Base-by-base conservation (phyloP, 345 rosid species). In the Linum tenue region DNA sequence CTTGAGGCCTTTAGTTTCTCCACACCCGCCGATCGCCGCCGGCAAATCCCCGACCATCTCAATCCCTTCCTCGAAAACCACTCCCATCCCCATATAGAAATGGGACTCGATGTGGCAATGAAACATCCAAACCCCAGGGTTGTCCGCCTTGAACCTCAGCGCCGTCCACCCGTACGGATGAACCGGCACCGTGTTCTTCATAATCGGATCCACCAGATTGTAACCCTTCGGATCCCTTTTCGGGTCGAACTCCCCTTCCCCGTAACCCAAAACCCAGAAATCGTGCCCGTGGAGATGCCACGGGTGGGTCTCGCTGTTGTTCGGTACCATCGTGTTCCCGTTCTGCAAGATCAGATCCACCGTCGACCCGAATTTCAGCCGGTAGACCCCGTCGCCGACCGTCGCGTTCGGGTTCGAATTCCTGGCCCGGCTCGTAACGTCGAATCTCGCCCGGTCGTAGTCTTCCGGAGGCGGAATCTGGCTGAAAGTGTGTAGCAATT, bases 271-370 rank as follows among this genome's bases (percentile, higher is more conserved):
- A 4, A 86, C 92, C 97, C 92, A 90, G 62, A 88, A 90, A 74
- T 88, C 96, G 66, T 88, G 96, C 38, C 96, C 96, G 37, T 88
- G 96, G 2, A 88, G 76, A 78, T 86, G 97, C 97, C 94, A 79
- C 0, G 94, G 84, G 64, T 91, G 97, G 1, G 96, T 91, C 79
- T 82, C 96, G 38, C 94, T 86, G 17, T 65, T 75, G 15, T 64
- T 67, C 1, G 0, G 0, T 0, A 0, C 55, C 88, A 81, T 62
- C 0, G 85, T 70, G 69, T 82, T 83, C 0, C 96, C 90, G 70
- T 91, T 91, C 59, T 85, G 96, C 37, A 88, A 62, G 51, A 91
- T 57, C 9, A 91, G 66, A 64, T 91, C 97, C 50, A 91, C 86
- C 2, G 83, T 84, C 1, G 85, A 16, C 50, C 78, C 80, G 73